A percentile compares a stretch with the other conserved stretches of the same genome.
Conservation (phyloP, 2,329 filamentous ascomycete species). For the Aspergillus cejpii region DNA sequence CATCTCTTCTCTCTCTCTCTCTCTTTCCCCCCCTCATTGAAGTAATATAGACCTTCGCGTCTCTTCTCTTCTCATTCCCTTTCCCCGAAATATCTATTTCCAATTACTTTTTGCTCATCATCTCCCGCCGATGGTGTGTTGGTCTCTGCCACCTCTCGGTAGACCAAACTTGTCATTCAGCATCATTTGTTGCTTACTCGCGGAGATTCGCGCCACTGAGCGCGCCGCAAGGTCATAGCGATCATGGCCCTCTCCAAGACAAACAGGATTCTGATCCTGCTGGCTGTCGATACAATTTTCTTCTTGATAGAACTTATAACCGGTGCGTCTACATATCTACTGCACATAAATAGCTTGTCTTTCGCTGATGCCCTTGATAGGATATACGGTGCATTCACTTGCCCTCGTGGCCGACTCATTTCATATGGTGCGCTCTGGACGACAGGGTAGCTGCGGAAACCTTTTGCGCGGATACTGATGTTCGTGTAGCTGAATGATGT, state of each 20-base stretch:
- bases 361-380: conserved; percentile 29
- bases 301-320: conserved; percentile 82
- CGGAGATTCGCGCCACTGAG: conserved; percentile 19
- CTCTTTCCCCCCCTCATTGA: not conserved
- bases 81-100: not conserved
- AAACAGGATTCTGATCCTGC: conserved; percentile 84
- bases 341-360: not conserved
- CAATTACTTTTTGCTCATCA: not conserved
- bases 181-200: conserved; percentile 4
- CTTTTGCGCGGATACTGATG: conserved; percentile 3
- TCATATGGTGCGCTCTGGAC: conserved; percentile 68
- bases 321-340: conserved; percentile 40
- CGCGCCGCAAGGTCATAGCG: conserved; percentile 18
- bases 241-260: conserved; percentile 85
- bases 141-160: not conserved
- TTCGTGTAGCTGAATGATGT: conserved; percentile 81
- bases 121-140: not conserved
- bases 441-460: not conserved
- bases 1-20: not conserved
- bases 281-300: conserved; percentile 82
- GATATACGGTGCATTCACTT: conserved; percentile 82
- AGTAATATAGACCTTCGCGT: not conserved
- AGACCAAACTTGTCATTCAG: not conserved
- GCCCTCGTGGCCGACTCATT: conserved; percentile 95
- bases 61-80: not conserved